Percentiles rank a stretch among this genome's conserved stretches.
Conservation (phyloP, 2,329 filamentous ascomycete genomes). For the Ophiocordyceps camponoti-leonardi region DNA sequence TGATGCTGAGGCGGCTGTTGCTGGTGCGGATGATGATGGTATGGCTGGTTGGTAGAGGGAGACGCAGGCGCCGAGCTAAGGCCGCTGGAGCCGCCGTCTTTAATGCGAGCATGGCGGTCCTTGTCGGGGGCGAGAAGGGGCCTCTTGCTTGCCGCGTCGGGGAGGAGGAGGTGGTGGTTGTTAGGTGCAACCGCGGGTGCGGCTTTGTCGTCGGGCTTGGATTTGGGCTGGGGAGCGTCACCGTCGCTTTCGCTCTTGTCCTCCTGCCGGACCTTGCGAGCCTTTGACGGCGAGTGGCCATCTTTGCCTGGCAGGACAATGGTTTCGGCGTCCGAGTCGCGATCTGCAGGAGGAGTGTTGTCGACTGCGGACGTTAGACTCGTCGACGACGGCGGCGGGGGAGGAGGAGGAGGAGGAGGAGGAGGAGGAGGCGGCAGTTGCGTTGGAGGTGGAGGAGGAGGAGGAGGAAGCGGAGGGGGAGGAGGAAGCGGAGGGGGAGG, state of each 20-base stretch:
- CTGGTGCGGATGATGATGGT: background rate
- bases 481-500: background rate
- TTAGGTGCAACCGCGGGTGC: slow-evolving; percentile 5
- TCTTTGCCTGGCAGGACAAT: slow-evolving; percentile 51
- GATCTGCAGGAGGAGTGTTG: slow-evolving; percentile 28
- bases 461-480: too few relatives aligned
- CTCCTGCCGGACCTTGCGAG: slow-evolving; percentile 47
- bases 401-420: background rate
- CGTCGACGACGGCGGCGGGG: slow-evolving; percentile 1
- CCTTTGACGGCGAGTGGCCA: slow-evolving; percentile 45
- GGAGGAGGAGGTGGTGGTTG: slow-evolving; percentile 9
- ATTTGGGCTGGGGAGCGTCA: slow-evolving; percentile 13
- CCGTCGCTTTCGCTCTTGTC: slow-evolving; percentile 41
- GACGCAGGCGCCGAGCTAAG: slow-evolving; percentile 42
- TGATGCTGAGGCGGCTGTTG: background rate
- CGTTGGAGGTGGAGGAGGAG: too few relatives aligned
- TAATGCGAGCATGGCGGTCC: slow-evolving; percentile 20
- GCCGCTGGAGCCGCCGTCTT: slow-evolving; percentile 34
- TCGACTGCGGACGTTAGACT: slow-evolving; percentile 11
- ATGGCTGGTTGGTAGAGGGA: slow-evolving; percentile 19
- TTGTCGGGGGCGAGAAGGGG: slow-evolving; percentile 22
- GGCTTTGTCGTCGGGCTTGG: slow-evolving; percentile 13
- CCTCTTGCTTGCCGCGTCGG: slow-evolving; percentile 30
- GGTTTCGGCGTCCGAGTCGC: slow-evolving; percentile 55
- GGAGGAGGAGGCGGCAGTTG: background rate